Conservation (phyloP, 768 basidiomycete genomes). For the Pseudohyphozyma bogoriensis region DNA sequence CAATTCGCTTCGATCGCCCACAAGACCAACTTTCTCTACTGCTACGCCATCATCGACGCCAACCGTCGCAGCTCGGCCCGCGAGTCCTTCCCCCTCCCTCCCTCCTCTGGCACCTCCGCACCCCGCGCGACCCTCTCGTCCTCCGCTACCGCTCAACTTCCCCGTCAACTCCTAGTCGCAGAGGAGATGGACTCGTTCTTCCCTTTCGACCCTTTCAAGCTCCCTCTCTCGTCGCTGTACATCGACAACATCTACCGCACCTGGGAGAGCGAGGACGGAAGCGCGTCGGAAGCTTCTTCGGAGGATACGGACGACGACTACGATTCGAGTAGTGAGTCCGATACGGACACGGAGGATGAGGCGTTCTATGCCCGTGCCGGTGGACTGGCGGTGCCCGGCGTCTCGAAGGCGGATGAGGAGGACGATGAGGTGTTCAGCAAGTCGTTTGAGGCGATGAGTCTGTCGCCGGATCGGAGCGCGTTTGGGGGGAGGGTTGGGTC, state of each 20-base stretch:
- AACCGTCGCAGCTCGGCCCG: conserved; percentile 53
- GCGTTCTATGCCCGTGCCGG: conserved; percentile 2
- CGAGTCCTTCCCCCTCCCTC: conserved; percentile 5
- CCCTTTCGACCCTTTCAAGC: conserved; percentile 93
- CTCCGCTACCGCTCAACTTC: neutral
- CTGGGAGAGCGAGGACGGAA: conserved; percentile 70
- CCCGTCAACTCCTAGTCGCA: conserved; percentile 24
- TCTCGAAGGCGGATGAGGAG: conserved; percentile 15
- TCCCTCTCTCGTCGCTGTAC: conserved; percentile 64
- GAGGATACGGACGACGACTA: conserved; percentile 30
- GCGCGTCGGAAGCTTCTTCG: conserved; percentile 48
- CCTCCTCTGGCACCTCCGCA: conserved; percentile 16
- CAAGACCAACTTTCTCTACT: conserved; percentile 82
- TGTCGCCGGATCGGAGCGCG: conserved; percentile 13
- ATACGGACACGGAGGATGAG: conserved; percentile 9
- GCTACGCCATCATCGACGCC: conserved; percentile 81
- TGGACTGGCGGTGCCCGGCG: conserved; percentile 17
- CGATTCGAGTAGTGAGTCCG: conserved; percentile 3
- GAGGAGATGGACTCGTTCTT: conserved; percentile 73
- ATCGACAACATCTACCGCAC: conserved; percentile 80
- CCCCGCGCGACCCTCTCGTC: conserved; percentile 4
- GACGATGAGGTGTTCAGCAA: conserved; percentile 28
- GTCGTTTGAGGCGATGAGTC: conserved; percentile 30
- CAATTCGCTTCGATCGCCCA: conserved; percentile 92
- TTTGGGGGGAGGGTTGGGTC: conserved; percentile 19